A percentile compares a stretch with the other conserved stretches of the same genome.
Conservation (phyloP, 2,329 filamentous ascomycete genomes). For the Trichophyton schoenleinii region DNA sequence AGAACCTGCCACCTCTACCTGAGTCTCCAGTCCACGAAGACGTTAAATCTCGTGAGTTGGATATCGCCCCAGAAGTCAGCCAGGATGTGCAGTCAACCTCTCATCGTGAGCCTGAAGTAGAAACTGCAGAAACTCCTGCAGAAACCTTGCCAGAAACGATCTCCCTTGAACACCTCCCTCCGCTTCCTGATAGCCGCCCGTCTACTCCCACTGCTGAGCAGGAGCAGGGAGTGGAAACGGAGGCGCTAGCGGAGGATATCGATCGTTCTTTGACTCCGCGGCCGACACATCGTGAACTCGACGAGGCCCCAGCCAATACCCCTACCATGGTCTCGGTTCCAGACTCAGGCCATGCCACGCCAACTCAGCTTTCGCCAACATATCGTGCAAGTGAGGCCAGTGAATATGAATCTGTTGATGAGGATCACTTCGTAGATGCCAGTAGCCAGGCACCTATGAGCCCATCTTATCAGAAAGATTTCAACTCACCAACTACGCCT, state of each 20-base stretch:
- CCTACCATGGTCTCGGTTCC: background rate
- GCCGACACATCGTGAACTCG: background rate
- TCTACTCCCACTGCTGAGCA: conserved; percentile 11
- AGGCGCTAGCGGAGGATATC: background rate
- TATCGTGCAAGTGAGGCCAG: background rate
- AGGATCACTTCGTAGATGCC: background rate
- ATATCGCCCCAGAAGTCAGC: background rate
- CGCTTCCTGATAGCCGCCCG: conserved; percentile 13
- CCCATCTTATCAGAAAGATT: background rate
- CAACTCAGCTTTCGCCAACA: background rate
- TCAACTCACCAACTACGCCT: background rate
- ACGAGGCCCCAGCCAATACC: background rate
- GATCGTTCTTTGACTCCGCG: background rate
- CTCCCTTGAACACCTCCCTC: conserved; percentile 11
- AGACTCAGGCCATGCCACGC: background rate
- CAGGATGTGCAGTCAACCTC: background rate
- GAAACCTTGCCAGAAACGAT: background rate
- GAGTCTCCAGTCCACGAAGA: conserved; percentile 4
- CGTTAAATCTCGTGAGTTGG: background rate
- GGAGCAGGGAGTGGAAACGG: background rate
- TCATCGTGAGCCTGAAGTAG: background rate
- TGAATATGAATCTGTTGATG: background rate
- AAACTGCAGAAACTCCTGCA: background rate
- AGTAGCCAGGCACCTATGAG: conserved; percentile 1
- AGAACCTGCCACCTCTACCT: conserved; percentile 8